These are phyloP conservation scores for Aspergillus kassunensis DNA, from an alignment of 495 filamentous ascomycete species.

Conservation along the genomic window DNA sequence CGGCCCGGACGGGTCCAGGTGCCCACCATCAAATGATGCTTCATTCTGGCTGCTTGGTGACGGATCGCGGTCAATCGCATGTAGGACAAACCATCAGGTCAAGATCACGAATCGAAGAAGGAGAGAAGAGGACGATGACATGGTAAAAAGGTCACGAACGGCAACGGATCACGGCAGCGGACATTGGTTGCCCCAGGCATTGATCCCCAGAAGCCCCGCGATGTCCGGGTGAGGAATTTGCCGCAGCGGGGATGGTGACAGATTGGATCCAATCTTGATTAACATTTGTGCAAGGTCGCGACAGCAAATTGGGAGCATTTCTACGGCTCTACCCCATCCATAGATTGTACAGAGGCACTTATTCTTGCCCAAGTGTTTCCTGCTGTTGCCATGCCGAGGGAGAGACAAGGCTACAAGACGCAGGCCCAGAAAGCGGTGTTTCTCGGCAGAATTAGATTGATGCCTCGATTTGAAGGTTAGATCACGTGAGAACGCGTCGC, in stretches of 20 bases:
- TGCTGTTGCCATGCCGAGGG: too few relatives aligned
- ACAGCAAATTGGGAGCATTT: too few relatives aligned
- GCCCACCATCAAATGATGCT: constrained; percentile 79
- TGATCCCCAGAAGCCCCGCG: constrained; percentile 8
- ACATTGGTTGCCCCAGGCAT: constrained; percentile 6
- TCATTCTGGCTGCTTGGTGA: constrained; percentile 47
- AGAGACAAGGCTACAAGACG: too few relatives aligned
- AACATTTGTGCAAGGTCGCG: too few relatives aligned
- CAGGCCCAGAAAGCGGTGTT: not conserved
- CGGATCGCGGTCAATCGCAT: constrained; percentile 1
- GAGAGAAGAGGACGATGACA: not conserved
- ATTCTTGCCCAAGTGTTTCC: too few relatives aligned
- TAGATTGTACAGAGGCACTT: too few relatives aligned
- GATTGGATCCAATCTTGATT: too few relatives aligned
- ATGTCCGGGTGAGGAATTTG: constrained; percentile 9
- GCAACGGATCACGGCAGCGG: constrained; percentile 13
- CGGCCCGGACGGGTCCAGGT: constrained; percentile 82
- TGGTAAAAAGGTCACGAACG: constrained; percentile 4
- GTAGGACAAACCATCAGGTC: not conserved
- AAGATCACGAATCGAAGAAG: not conserved
- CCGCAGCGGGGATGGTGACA: constrained; percentile 1
- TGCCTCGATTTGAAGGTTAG: too few relatives aligned
- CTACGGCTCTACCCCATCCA: too few relatives aligned
- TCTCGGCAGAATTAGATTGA: not conserved
- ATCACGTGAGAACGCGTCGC: constrained; percentile 2